phyloP scores from a whole-genome alignment of 768 basidiomycete species.

The Serendipita vermifera region DNA sequence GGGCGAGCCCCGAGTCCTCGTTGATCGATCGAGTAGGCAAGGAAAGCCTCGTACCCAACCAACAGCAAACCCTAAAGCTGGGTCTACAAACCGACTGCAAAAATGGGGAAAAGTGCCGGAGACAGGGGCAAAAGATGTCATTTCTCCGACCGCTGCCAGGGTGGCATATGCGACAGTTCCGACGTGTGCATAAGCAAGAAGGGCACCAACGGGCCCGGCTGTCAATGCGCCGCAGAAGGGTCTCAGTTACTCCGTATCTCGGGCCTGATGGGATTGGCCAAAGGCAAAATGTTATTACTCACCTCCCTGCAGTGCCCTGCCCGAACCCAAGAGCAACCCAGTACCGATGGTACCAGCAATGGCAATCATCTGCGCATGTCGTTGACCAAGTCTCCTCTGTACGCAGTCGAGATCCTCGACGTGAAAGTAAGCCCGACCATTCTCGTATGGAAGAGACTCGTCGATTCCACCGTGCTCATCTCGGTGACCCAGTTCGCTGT shows the following conservation, averaged over 20 bases:
- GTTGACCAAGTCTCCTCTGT: conserved; percentile 59
- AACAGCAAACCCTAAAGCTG: conserved; percentile 44
- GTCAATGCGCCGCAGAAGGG: no score
- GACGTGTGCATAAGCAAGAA: conserved; percentile 50
- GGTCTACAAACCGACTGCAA: conserved; percentile 46
- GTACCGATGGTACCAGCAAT: conserved; percentile 68
- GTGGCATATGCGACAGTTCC: conserved; percentile 57
- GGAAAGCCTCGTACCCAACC: conserved; percentile 22
- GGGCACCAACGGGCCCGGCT: conserved; percentile 55
- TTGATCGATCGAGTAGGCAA: no score
- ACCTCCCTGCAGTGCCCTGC: conserved; percentile 43
- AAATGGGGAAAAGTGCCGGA: conserved; percentile 69
- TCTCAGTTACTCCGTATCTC: no score
- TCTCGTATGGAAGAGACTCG: not conserved
- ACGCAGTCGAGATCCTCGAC: conserved; percentile 46
- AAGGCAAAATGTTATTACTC: no score
- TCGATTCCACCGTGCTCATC: conserved; percentile 27
- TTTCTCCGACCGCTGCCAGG: conserved; percentile 57
- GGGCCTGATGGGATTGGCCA: no score
- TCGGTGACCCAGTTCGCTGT: conserved; percentile 35
- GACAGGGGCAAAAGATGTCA: conserved; percentile 69
- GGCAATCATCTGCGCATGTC: conserved; percentile 63
- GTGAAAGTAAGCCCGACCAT: not conserved
- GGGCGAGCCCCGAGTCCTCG: no score
- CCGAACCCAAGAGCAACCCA: conserved; percentile 61